Percentiles rank a stretch among this genome's conserved stretches.
phyloP scores from a whole-genome alignment of 2,329 filamentous ascomycete genomes.

The Fusarium sp. region DNA sequence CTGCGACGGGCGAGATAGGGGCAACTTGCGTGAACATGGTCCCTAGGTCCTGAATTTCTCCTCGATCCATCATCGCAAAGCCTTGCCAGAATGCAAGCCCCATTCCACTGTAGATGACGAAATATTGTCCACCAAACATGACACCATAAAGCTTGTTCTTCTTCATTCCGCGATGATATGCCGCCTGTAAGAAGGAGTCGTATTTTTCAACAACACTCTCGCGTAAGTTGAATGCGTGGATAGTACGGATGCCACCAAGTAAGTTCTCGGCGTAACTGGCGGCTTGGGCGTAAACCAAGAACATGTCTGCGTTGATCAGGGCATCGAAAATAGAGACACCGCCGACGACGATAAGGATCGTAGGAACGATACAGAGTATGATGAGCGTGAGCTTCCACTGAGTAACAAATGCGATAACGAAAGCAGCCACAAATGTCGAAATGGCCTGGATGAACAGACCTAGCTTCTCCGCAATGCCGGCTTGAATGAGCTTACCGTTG shows the following conservation, averaged over 20 bases:
- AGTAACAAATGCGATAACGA: slow-evolving; percentile 53
- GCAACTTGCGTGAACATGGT: slow-evolving; percentile 16
- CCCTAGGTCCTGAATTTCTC: slow-evolving; percentile 54
- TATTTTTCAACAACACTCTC: slow-evolving; percentile 54
- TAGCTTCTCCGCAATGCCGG: neutral
- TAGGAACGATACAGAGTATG: slow-evolving; percentile 45
- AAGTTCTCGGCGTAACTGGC: slow-evolving; percentile 53
- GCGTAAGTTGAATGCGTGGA: slow-evolving; percentile 59
- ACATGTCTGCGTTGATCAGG: slow-evolving; percentile 41
- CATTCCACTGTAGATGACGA: slow-evolving; percentile 56
- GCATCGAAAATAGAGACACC: slow-evolving; percentile 46
- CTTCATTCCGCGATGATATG: slow-evolving; percentile 34
- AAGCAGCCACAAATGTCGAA: slow-evolving; percentile 55
- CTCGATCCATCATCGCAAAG: slow-evolving; percentile 52
- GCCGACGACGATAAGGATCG: slow-evolving; percentile 46
- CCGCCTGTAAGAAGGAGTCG: slow-evolving; percentile 52
- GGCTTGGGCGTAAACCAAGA: slow-evolving; percentile 50
- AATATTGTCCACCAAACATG: slow-evolving; percentile 16
- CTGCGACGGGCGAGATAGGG: too few species aligned
- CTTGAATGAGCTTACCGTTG: slow-evolving; percentile 53
- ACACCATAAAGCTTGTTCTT: neutral
- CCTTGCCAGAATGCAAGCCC: slow-evolving; percentile 61
- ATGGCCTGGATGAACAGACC: slow-evolving; percentile 53
- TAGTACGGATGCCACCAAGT: slow-evolving; percentile 53
- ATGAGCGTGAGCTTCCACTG: slow-evolving; percentile 62